Percentiles rank a stretch among this genome's conserved stretches.
phyloP scores from a whole-genome alignment of 805 yeast species.

The Metschnikowia peoriensis region DNA sequence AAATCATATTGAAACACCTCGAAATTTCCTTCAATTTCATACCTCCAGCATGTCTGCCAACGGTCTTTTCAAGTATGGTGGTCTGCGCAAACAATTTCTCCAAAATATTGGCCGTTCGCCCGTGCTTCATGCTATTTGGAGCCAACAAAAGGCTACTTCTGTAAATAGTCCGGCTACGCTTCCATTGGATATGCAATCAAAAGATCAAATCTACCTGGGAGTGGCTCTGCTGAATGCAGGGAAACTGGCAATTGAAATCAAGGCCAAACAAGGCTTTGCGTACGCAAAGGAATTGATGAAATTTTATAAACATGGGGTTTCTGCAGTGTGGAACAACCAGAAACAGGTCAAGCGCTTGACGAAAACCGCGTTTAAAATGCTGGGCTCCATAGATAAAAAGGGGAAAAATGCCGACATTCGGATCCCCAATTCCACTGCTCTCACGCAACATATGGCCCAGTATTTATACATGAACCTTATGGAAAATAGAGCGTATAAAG shows the following conservation, averaged over 20 bases:
- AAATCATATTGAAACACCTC: neutral
- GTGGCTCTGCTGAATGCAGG: slow-evolving; percentile 22
- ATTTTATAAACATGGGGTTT: slow-evolving; percentile 59
- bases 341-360: slow-evolving; percentile 17
- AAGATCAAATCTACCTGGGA: slow-evolving; percentile 25
- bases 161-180: slow-evolving; percentile 26
- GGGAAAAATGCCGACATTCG: slow-evolving; percentile 27
- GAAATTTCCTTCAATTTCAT: neutral
- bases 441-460: slow-evolving; percentile 37
- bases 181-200: slow-evolving; percentile 29
- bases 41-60: neutral
- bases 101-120: slow-evolving; percentile 5
- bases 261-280: slow-evolving; percentile 38
- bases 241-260: slow-evolving; percentile 17
- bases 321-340: slow-evolving; percentile 51
- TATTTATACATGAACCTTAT: slow-evolving; percentile 35
- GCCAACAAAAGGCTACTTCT: neutral
- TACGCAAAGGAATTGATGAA: slow-evolving; percentile 46
- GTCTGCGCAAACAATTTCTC: slow-evolving; percentile 8
- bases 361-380: slow-evolving; percentile 20
- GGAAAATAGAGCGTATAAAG: slow-evolving; percentile 29
- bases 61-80: slow-evolving; percentile 4
- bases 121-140: slow-evolving; percentile 12
- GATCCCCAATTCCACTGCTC: slow-evolving; percentile 34
- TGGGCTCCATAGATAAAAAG: slow-evolving; percentile 19